Conservation (phyloP, 2,329 filamentous ascomycete genomes). For the Ophiostoma sp. region DNA sequence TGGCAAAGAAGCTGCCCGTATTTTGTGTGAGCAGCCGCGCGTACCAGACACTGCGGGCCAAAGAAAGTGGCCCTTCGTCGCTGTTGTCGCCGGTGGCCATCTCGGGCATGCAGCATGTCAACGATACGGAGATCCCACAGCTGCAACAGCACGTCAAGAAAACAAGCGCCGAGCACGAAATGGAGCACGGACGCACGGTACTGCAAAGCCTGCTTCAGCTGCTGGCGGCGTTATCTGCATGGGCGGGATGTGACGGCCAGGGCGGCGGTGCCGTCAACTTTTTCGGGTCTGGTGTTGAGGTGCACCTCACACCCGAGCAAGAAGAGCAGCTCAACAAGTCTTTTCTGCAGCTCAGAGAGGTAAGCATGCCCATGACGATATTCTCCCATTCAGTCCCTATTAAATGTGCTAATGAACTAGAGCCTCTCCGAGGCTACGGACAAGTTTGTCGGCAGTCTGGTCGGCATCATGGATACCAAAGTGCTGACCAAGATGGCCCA, state of each 20-base stretch:
- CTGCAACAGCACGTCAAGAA: background rate
- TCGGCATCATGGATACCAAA: background rate
- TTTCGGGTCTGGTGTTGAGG: background rate
- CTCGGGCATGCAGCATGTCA: background rate
- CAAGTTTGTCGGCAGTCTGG: background rate
- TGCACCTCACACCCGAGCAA: background rate
- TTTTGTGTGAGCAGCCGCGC: slow-evolving; percentile 3
- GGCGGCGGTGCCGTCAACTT: background rate
- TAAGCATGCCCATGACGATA: background rate
- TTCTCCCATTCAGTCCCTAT: no score
- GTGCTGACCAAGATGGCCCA: background rate
- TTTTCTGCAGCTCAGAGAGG: background rate
- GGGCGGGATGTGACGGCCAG: background rate
- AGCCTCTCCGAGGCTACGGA: background rate
- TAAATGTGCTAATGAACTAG: background rate
- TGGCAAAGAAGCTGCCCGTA: background rate
- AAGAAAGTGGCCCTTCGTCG: background rate
- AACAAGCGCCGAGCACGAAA: background rate
- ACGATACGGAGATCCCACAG: background rate
- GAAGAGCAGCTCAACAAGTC: background rate
- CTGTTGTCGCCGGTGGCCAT: background rate
- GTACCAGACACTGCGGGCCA: background rate
- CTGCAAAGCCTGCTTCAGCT: background rate
- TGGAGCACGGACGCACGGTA: background rate
- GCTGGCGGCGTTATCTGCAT: background rate